Conservation (phyloP, 495 filamentous ascomycete genomes). For the Penicillium antarcticum region DNA sequence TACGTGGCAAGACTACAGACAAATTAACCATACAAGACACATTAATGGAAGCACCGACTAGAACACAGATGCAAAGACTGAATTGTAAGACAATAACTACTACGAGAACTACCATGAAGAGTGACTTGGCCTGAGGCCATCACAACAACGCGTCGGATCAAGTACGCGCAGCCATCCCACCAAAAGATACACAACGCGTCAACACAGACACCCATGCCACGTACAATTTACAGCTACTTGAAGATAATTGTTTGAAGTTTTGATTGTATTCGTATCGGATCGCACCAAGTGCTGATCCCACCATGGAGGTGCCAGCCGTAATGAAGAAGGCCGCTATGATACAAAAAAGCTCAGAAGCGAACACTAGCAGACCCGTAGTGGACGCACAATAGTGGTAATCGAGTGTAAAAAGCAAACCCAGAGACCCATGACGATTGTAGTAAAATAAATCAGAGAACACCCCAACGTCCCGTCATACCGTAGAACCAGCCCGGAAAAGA, state of each 20-base stretch:
- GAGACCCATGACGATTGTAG: slow-evolving; percentile 45
- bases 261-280: slow-evolving; percentile 45
- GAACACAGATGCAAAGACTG: too few relatives aligned
- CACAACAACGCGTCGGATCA: too few relatives aligned
- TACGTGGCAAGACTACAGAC: too few relatives aligned
- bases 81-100: too few relatives aligned
- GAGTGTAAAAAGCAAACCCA: slow-evolving; percentile 46
- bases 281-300: slow-evolving; percentile 29
- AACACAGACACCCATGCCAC: too few relatives aligned
- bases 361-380: slow-evolving; percentile 45
- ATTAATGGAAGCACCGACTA: too few relatives aligned
- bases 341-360: slow-evolving; percentile 44
- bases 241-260: slow-evolving; percentile 16
- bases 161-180: too few relatives aligned
- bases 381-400: slow-evolving; percentile 43
- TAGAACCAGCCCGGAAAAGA: slow-evolving; percentile 45
- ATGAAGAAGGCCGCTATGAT: slow-evolving; percentile 47
- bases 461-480: slow-evolving; percentile 53
- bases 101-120: too few relatives aligned
- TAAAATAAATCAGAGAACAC: slow-evolving; percentile 49
- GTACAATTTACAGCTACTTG: too few relatives aligned
- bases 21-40: too few relatives aligned
- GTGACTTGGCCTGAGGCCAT: too few relatives aligned
- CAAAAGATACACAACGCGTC: too few relatives aligned
- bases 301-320: slow-evolving; percentile 42